Evolutionary conservation across 2,329 filamentous ascomycete species (phyloP), one percentile per base, ranked within the genome.

Genomic region (Grosmannia huntii): DNA sequence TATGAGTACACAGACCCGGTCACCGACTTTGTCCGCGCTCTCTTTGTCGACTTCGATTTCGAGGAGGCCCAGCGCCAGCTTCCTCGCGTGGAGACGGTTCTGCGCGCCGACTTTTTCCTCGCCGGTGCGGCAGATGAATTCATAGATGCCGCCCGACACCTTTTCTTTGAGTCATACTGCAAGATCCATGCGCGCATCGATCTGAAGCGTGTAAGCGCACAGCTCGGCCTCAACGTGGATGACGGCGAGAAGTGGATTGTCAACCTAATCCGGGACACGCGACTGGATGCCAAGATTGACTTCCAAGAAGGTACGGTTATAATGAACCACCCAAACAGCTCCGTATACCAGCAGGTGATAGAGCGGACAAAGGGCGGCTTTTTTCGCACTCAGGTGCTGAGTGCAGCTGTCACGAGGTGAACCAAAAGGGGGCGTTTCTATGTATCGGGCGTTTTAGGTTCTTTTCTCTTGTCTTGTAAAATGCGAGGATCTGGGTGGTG

Each of bases 171-270:
- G 79, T 90, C 85, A 72, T 99, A 99, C 82, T 99, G 94, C 89
- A 97, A 97, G 83, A 99, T 99, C 71, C 95, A 97, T 74, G 90
- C 95, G 71, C 83, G 92, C 67, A 99, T 99, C 71, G 92, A 97
- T 72, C 97, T 99, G 72, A 90, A 91, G 82, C 94, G 97, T 67
- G 83, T 99, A 60, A 96, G 90, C 64, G 87, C 85, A 63, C 89
- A 94, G 71, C 84, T 99, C 61, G 94, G 92, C 64, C 81, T 99
- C 64, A 90, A 87, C 70, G 86, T 91, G 67, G 90, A 95, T 69
- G 94, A 97, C 69, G 94, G 94, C 68, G 94, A 99, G 84, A 99
- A 99, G 80, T 99, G 94, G 94, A 99, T 99, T 69, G 94, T 99
- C 67, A 99, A 99, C 79, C 82, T 99, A 64, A 99, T 99, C 75